These are phyloP conservation scores for Aspergillus homomorphus DNA, from an alignment of 495 filamentous ascomycete genomes.

Conservation along the genomic window DNA sequence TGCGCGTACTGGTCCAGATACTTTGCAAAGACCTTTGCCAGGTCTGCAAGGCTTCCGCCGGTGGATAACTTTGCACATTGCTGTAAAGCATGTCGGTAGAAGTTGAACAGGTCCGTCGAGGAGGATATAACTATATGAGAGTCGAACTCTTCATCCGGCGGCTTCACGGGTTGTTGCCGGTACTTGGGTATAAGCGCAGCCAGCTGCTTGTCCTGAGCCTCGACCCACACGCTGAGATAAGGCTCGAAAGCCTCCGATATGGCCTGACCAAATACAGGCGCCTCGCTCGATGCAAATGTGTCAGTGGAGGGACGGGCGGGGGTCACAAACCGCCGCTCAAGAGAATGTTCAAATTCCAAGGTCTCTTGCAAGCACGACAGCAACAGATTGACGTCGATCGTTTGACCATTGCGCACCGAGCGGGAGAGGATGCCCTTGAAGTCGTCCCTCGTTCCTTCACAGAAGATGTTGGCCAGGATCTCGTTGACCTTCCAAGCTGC, in stretches of 20 bases:
- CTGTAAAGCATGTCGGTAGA: constrained; percentile 84
- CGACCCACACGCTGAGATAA: constrained; percentile 95
- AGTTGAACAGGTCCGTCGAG: constrained; percentile 94
- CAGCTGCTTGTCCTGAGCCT: constrained; percentile 89
- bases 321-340: constrained; percentile 79
- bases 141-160: constrained; percentile 87
- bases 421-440: constrained; percentile 89
- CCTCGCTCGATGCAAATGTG: constrained; percentile 78
- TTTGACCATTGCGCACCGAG: constrained; percentile 81
- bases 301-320: constrained; percentile 86
- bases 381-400: constrained; percentile 86
- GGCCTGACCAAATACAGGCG: constrained; percentile 78
- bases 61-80: constrained; percentile 97
- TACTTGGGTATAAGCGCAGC: constrained; percentile 86
- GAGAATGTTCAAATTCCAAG: constrained; percentile 90
- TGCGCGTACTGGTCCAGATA: constrained; percentile 96
- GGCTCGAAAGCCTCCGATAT: constrained; percentile 98
- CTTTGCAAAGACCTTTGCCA: constrained; percentile 82
- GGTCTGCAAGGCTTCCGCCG: constrained; percentile 77
- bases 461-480: constrained; percentile 86
- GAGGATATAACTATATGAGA: constrained; percentile 85
- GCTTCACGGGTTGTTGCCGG: constrained; percentile 74
- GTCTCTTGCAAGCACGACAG: constrained; percentile 94
- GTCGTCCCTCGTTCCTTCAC: constrained; percentile 91
- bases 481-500: constrained; percentile 86